Conservation (phyloP, 73 alveolate genomes). For the Blepharisma stoltei region DNA sequence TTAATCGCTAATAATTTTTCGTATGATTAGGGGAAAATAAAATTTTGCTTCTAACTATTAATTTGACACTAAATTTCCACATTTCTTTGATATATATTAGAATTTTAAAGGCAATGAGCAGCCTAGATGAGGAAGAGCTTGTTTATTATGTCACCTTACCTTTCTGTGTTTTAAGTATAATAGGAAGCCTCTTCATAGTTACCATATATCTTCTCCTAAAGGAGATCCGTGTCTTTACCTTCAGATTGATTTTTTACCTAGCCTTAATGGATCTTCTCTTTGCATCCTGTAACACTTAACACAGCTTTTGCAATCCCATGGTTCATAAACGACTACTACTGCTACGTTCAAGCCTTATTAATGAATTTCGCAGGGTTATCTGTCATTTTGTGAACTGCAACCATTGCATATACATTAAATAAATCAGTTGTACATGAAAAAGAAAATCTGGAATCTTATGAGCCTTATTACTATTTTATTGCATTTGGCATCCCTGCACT, state of each 20-base stretch:
- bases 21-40: too few species aligned
- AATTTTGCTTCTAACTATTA: too few species aligned
- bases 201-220: background rate
- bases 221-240: background rate
- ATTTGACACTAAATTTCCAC: too few species aligned
- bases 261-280: slow-evolving; percentile 14
- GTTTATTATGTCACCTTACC: background rate
- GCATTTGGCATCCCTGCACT: background rate
- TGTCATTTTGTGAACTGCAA: background rate
- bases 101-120: too few species aligned
- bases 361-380: background rate
- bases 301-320: slow-evolving; percentile 5
- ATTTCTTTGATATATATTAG: too few species aligned
- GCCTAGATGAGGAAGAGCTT: background rate
- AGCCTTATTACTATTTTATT: background rate
- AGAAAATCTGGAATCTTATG: background rate
- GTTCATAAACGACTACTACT: background rate
- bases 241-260: background rate
- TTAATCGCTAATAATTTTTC: too few species aligned
- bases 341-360: background rate
- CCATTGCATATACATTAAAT: background rate
- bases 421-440: background rate
- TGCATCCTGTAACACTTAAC: background rate
- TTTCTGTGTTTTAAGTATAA: background rate
- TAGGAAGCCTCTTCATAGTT: slow-evolving; percentile 3